phyloP scores from a whole-genome alignment of 2,329 filamentous ascomycete genomes.

The Trichoderma simmonsii region DNA sequence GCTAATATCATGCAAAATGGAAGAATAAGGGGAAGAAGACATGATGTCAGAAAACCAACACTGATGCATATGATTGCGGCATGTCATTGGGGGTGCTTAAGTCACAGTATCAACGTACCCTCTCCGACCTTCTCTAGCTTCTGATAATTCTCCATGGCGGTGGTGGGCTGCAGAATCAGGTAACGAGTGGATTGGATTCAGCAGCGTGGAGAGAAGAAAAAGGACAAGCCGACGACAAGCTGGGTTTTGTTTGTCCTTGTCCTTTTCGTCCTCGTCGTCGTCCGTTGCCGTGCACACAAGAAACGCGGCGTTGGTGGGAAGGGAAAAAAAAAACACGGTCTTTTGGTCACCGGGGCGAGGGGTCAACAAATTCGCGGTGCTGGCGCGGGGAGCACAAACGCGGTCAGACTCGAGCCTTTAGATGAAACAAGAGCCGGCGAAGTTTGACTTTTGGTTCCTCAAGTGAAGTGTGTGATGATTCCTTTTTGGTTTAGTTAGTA shows the following conservation, averaged over 20 bases:
- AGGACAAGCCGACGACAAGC: not conserved
- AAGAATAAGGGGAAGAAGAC: not conserved
- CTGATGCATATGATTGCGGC: not conserved
- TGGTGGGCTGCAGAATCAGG: not conserved
- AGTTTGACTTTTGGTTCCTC: not conserved
- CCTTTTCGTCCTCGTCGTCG: not conserved
- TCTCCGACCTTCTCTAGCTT: slow-evolving; percentile 96
- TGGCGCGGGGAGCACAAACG: slow-evolving; percentile 17
- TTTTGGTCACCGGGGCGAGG: slow-evolving; percentile 12
- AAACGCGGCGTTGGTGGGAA: not conserved
- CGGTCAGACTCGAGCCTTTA: slow-evolving; percentile 8
- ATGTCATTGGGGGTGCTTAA: not conserved
- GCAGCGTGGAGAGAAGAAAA: not conserved
- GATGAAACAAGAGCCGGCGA: not conserved
- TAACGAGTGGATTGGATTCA: not conserved
- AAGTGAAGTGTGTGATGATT: not conserved
- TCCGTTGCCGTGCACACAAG: slow-evolving; percentile 8
- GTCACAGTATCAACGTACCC: slow-evolving; percentile 53
- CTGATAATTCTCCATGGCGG: slow-evolving; percentile 87
- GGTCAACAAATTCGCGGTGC: slow-evolving; percentile 17
- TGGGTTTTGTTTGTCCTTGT: not conserved
- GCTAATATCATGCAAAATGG: too few relatives aligned
- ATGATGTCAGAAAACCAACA: not conserved
- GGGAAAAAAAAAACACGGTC: slow-evolving; percentile 13
- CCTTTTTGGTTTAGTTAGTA: slow-evolving; percentile 1